Evolutionary conservation across 306 rosid genomes (phyloP), one percentile per base, ranked within the genome.

Genomic region (Cercis canadensis): DNA sequence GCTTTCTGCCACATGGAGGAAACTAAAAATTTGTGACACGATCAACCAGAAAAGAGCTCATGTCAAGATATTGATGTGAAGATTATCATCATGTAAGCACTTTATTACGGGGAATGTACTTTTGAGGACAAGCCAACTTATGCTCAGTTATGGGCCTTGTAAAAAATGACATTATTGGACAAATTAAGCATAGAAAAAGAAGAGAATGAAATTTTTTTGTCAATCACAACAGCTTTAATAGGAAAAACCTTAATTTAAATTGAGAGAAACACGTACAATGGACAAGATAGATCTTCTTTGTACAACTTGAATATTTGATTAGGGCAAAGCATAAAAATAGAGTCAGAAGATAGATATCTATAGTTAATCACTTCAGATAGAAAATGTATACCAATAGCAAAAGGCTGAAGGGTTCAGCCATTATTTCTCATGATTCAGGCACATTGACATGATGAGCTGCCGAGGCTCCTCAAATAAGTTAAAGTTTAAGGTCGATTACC

Each of bases 251-350:
- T 2, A 39, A 17, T 10, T 34, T 18, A 18, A 60, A 39, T 16
- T 29, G 17, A 11, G 5, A 37, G 33, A 40, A 6, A 60, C 9
- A 39, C 66, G 16, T 18, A 60, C 66, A 37, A 37, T 16, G 9
- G 33, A 37, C 5, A 17, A 37, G 47, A 36, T 5, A 37, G 49
- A 37, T 58, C 64, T 37, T 58, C 15, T 41, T 13, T n/a, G n/a
- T n/a, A n/a, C n/a, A n/a, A n/a, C 31, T 4, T 5, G 14, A 36
- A 58, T 1, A 15, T 24, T 34, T 29, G 40, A 59, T 59, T 59
- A 60, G 66, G 66, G 50, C 34, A 37, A 17, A 43, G 47, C 14
- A 59, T n/a, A 17, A 43, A 59, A 59, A 36, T 13, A 43, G 47
- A 37, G 29, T n/a, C n/a, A 29, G 31, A 5, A 37, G n/a, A n/a